phyloP scores from a whole-genome alignment of 2,329 filamentous ascomycete species.

The Stylonectria norvegica region DNA sequence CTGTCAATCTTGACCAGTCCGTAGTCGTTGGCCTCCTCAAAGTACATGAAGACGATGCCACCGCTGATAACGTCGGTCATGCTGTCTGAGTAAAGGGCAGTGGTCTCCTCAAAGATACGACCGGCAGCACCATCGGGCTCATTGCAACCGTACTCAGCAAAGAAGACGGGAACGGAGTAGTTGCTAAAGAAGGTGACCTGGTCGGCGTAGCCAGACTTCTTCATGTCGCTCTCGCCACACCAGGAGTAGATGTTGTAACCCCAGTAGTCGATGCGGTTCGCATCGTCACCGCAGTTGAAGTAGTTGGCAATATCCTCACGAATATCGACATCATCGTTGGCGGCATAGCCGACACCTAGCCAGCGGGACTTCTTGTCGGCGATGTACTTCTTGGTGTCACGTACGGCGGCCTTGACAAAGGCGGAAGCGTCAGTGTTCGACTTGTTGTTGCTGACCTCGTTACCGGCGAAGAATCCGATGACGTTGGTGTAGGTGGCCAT shows the following conservation, averaged over 20 bases:
- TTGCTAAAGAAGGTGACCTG: slow-evolving; percentile 82
- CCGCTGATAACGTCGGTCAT: slow-evolving; percentile 91
- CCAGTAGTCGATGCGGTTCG: slow-evolving; percentile 86
- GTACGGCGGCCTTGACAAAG: slow-evolving; percentile 96
- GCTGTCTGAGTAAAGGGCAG: slow-evolving; percentile 69
- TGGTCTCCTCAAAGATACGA: slow-evolving; percentile 82
- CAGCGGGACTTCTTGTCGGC: slow-evolving; percentile 70
- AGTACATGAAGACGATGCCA: slow-evolving; percentile 99
- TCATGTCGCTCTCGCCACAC: slow-evolving; percentile 83
- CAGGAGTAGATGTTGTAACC: slow-evolving; percentile 99
- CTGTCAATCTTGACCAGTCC: slow-evolving; percentile 64
- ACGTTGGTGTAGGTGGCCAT: slow-evolving; percentile 83
- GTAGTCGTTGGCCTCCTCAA: slow-evolving; percentile 85
- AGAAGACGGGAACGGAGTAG: slow-evolving; percentile 95
- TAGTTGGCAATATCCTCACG: slow-evolving; percentile 81
- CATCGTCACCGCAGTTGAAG: slow-evolving; percentile 79
- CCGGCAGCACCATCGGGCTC: slow-evolving; percentile 54
- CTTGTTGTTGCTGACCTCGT: slow-evolving; percentile 87
- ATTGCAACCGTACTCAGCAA: slow-evolving; percentile 98
- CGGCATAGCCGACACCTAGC: slow-evolving; percentile 91
- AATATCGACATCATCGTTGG: slow-evolving; percentile 85
- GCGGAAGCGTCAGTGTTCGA: slow-evolving; percentile 89
- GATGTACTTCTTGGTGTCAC: slow-evolving; percentile 95
- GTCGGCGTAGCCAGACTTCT: slow-evolving; percentile 72
- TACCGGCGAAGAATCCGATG: slow-evolving; percentile 97